These are phyloP conservation scores for Leishmania tarentolae DNA, from an alignment of 208 protist genomes.

Conservation along the genomic window DNA sequence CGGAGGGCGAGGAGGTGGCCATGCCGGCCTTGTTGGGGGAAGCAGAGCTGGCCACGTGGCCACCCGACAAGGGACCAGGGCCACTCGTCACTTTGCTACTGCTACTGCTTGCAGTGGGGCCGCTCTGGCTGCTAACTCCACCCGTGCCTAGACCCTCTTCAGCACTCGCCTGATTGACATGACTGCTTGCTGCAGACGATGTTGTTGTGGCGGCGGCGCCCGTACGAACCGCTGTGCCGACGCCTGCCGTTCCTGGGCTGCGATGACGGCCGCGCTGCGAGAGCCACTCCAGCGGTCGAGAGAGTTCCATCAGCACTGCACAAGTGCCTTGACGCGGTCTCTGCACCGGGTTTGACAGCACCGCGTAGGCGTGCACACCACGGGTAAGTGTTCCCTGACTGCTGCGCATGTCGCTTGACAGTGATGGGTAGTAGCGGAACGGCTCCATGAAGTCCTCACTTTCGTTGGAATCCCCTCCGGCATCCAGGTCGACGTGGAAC, in stretches of 20 bases:
- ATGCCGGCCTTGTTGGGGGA: background rate
- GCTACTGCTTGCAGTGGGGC: background rate
- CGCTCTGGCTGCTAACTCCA: background rate
- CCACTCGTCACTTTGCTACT: background rate
- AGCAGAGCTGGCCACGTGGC: background rate
- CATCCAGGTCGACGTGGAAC: conserved; percentile 19
- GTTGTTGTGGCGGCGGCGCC: background rate
- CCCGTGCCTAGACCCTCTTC: background rate
- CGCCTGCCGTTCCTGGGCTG: background rate
- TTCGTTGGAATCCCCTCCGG: background rate
- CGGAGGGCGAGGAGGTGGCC: background rate
- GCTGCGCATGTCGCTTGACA: too few relatives aligned
- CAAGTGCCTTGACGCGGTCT: conserved; percentile 33
- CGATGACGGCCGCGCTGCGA: conserved; percentile 19
- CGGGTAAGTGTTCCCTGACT: background rate
- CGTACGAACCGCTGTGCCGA: background rate
- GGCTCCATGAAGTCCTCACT: background rate
- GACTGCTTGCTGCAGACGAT: background rate
- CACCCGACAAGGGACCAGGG: background rate
- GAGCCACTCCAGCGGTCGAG: conserved; percentile 28
- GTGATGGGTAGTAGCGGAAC: background rate
- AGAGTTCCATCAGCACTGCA: conserved; percentile 29
- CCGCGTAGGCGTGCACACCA: background rate
- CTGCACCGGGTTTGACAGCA: conserved; percentile 29
- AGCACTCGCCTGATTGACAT: background rate